Conservation (phyloP, 2,329 filamentous ascomycete genomes). For the Colletotrichum trifolii region DNA sequence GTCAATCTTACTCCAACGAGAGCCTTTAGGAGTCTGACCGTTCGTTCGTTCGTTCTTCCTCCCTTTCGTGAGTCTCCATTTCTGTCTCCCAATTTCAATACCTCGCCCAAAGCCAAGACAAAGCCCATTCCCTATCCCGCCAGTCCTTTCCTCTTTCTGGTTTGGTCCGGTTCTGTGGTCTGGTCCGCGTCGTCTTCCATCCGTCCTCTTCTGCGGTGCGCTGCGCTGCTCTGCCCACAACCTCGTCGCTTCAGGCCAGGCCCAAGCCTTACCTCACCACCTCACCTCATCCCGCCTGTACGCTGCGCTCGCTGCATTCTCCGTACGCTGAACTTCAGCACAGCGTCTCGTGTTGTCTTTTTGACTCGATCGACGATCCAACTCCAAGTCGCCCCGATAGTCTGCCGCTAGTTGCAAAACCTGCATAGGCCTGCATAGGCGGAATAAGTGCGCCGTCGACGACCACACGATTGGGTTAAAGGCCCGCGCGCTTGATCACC, state of each 20-base stretch:
- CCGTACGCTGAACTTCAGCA: conserved; percentile 1
- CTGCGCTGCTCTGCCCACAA: conserved; percentile 9
- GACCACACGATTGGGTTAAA: conserved; percentile 11
- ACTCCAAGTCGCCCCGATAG: conserved; percentile 22
- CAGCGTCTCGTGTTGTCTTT: conserved; percentile 26
- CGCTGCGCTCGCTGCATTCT: conserved; percentile 2
- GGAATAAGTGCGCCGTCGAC: conserved; percentile 24
- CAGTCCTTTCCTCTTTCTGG: conserved; percentile 31
- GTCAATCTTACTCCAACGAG: conserved; percentile 39
- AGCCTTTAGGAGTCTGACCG: conserved; percentile 31
- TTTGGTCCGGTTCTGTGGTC: conserved; percentile 11
- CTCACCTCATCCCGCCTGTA: conserved; percentile 27
- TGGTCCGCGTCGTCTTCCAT: not conserved
- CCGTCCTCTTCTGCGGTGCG: not conserved
- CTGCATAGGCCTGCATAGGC: conserved; percentile 20
- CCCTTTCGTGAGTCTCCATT: not conserved
- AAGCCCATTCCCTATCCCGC: conserved; percentile 32
- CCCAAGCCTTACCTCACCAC: conserved; percentile 27
- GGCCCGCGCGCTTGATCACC: conserved; percentile 17
- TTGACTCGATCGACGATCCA: conserved; percentile 20
- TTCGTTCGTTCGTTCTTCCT: conserved; percentile 21
- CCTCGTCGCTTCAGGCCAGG: conserved; percentile 32
- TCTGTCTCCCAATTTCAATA: not conserved
- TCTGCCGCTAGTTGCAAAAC: conserved; percentile 28
- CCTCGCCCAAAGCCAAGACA: conserved; percentile 32